Percentiles rank a stretch among this genome's conserved stretches.
phyloP scores from a whole-genome alignment of 2,329 filamentous ascomycete genomes.

The Ophiocordyceps australis region DNA sequence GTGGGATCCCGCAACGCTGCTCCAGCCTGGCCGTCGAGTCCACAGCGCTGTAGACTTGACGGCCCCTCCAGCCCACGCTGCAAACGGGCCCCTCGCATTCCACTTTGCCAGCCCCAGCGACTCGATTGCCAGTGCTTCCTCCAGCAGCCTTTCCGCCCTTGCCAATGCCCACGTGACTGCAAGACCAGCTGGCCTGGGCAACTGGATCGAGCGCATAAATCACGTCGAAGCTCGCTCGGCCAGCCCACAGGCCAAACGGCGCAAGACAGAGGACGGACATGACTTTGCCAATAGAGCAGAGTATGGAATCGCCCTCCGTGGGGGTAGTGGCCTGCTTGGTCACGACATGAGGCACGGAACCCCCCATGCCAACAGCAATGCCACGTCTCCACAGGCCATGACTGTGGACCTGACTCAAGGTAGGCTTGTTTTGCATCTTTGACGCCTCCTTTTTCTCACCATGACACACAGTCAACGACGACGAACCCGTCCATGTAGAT shows the following conservation, averaged over 20 bases:
- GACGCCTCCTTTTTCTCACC: slow-evolving; percentile 13
- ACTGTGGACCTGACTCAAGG: slow-evolving; percentile 42
- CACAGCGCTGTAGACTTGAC: slow-evolving; percentile 9
- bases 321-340: slow-evolving; percentile 39
- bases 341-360: slow-evolving; percentile 46
- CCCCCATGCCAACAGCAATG: slow-evolving; percentile 18
- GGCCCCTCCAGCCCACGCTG: slow-evolving; percentile 7
- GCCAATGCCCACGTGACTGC: slow-evolving; percentile 9
- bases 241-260: slow-evolving; percentile 43
- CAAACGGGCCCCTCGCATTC: slow-evolving; percentile 18
- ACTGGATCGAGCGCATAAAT: slow-evolving; percentile 60
- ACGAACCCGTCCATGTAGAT: slow-evolving; percentile 39
- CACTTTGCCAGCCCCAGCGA: slow-evolving; percentile 21
- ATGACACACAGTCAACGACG: slow-evolving; percentile 28
- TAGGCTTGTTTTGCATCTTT: slow-evolving; percentile 9
- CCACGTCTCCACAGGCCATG: slow-evolving; percentile 14
- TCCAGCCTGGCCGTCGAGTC: slow-evolving; percentile 17
- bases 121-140: slow-evolving; percentile 12
- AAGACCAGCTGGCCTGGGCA: slow-evolving; percentile 24
- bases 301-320: slow-evolving; percentile 10
- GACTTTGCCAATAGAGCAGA: slow-evolving; percentile 18
- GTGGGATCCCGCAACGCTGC: slow-evolving; percentile 22
- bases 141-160: slow-evolving; percentile 15
- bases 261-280: slow-evolving; percentile 33
- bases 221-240: slow-evolving; percentile 49